Base-by-base conservation (phyloP, 805 yeast genomes). In the Suhomyces xylopsoci region DNA sequence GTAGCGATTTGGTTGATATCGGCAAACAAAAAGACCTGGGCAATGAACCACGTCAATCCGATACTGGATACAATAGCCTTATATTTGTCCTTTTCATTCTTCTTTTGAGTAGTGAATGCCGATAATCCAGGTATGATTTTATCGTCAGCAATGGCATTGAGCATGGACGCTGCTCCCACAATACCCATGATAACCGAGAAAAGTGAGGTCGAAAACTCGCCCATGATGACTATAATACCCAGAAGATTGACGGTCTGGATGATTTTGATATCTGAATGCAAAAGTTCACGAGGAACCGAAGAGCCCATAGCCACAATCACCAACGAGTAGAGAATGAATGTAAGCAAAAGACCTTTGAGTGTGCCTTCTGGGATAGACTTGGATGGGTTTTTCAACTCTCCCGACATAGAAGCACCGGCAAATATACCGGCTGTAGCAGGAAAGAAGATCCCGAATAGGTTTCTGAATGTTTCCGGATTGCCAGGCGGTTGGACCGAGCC, bases 321-420 rank as follows among this genome's bases (percentile, higher is more conserved):
- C n/a, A 83, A 59, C 0, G 87, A 74, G 62, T 94, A 94, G 50
- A 90, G 81, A 2, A 78, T 58, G 63, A 94, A 91, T 0, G 98
- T 92, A 38, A 90, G 70, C 3, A 83, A 58, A 7, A 93, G 71
- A 0, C 98, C 99, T 76, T 85, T 82, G 25, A 94, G 68, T 0
- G 99, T 94, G n/a, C 99, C 99, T 55, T 80, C 79, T 0, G 99
- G 99, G 45, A 94, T 94, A 1, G 96, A 83, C 61, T 81, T 83
- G 0, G 97, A 90, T 0, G 99, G 99, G 51, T 81, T 84, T 51
- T 81, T 74, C 56, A 94, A 77, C 61, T 91, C 97, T 17, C 99
- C 98, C 41, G 97, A 90, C 99, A 94, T 94, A 22, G 96, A 88
- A 1, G 99, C 97, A 15, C 99, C 99, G 2, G 99, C 98, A 68